Base-by-base conservation (phyloP, 805 yeast genomes). In the Barnettozyma populi region DNA sequence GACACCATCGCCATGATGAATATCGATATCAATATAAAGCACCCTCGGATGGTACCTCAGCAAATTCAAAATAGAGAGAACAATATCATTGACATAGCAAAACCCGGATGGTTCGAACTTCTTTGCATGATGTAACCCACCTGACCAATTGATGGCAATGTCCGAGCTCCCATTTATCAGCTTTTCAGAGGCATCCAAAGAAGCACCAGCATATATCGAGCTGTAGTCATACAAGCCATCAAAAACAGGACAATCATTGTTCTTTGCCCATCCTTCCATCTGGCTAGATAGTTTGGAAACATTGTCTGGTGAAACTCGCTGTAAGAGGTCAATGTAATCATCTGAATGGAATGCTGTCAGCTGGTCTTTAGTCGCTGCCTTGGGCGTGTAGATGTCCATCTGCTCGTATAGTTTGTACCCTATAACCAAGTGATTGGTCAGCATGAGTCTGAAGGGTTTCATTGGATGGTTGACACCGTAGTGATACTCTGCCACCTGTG, bases 381-480 rank as follows among this genome's bases (percentile, higher is more conserved):
- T 90, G 38, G 98, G 97, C 44, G 97, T 78, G 64, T 68, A 55
- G 24, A 94, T 88, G 65, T 94, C 98, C 97, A 94, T 92, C 69
- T 92, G 86, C 67, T 90, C 89, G 72, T 94, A 90, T 45, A 94
- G 76, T 1, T 97, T 98, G 66, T 94, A 94, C 69, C 92, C 90
- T 96, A 94, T 92, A 55, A 94, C 87, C 60, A 94, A 75, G 37
- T 96, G 88, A 67, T 94, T 98, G 7, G 98, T 95, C 96, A 94
- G 90, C 80, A 98, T 85, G 71, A 94, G 90, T 63, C 99, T 82
- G 67, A 92, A 97, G 21, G 99, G 99, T 65, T 94, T 94, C 99
- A 94, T 94, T 36, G 97, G 97, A 67, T 94, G 99, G 25, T 97
- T 97, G 5, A 97, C 94, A 48, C 98, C 98, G 64, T 94, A 94